Evolutionary conservation across 2,329 filamentous ascomycete species (phyloP), one percentile per base, ranked within the genome.

Genomic region (Penicillium sp.): DNA sequence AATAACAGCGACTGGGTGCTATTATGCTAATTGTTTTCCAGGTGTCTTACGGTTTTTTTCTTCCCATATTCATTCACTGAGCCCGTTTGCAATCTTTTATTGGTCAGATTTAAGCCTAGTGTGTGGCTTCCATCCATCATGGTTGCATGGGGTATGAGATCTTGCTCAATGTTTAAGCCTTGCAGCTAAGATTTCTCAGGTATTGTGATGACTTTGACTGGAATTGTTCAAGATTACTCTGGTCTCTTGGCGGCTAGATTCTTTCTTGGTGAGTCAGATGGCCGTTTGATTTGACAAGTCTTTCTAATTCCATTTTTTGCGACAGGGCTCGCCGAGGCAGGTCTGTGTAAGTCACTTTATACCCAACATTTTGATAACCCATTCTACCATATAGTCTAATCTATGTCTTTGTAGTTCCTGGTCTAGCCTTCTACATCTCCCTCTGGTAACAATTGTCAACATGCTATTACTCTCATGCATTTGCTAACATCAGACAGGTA

Each of bases 161-260:
- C 45, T 62, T n/a, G 71, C 72, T 65, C 53, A 31, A 3, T 35
- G 8, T 21, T 16, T 13, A 39, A 23, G 14, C 33, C 50, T 45
- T 33, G 19, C n/a, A 35, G 10, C 39, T 42, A 42, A 42, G 19
- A 23, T 1, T 7, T 13, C 14, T n/a, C 29, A 80, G 80, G 81
- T 0, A 70, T 78, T 50, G 78, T 82, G 0, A 77, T 80, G 72
- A 83, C 81, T 1, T 67, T 83, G 47, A 83, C 81, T 72, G 81
- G 81, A 7, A 67, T 82, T 3, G 77, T 77, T 2, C 72, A 80
- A 48, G 77, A 76, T 55, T 77, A 79, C 51, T 65, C 71, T 3
- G 80, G 80, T 0, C 74, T 83, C 33, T 71, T 83, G 29, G 72
- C 72, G 2, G 72, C 78, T 8, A 76, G 81, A 4, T 74, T 82